These are phyloP conservation scores for Lecanicillium sp. DNA, from an alignment of 2,329 filamentous ascomycete genomes.

Conservation along the genomic window DNA sequence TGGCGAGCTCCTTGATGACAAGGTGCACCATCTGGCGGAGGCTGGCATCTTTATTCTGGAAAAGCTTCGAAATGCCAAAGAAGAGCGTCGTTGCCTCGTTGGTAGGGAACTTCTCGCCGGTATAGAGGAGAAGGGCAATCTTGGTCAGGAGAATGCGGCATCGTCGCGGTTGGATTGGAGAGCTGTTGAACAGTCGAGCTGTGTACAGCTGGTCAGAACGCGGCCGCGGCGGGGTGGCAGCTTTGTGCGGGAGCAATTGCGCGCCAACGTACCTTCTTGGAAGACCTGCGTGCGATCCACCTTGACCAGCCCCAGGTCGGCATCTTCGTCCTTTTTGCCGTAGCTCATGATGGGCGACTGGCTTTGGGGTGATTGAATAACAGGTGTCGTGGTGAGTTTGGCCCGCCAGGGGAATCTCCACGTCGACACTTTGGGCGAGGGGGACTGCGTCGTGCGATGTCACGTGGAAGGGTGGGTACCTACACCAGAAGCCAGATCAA, in stretches of 20 bases:
- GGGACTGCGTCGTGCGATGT: constrained; percentile 18
- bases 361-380: constrained; percentile 22
- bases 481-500: too few relatives aligned
- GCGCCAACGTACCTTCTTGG: constrained; percentile 72
- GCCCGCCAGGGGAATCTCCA: constrained; percentile 27
- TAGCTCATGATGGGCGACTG: constrained; percentile 70
- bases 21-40: constrained; percentile 98
- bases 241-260: constrained; percentile 14
- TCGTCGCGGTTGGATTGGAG: constrained; percentile 92
- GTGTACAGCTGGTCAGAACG: constrained; percentile 27
- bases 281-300: constrained; percentile 97
- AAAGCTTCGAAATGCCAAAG: constrained; percentile 97
- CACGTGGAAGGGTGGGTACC: constrained; percentile 20
- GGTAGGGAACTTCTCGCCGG: constrained; percentile 91
- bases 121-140: constrained; percentile 92
- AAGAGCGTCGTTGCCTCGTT: constrained; percentile 97
- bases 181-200: constrained; percentile 97
- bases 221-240: constrained; percentile 18
- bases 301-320: constrained; percentile 86
- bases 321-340: constrained; percentile 99
- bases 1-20: constrained; percentile 93
- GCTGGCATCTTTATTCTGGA: constrained; percentile 98
- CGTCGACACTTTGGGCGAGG: constrained; percentile 27
- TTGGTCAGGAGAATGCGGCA: constrained; percentile 97
- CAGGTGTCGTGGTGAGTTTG: constrained; percentile 26